A percentile compares a stretch with the other conserved stretches of the same genome.
Conservation (phyloP, 2,329 filamentous ascomycete species). For the Ophiosphaerella herpotricha region DNA sequence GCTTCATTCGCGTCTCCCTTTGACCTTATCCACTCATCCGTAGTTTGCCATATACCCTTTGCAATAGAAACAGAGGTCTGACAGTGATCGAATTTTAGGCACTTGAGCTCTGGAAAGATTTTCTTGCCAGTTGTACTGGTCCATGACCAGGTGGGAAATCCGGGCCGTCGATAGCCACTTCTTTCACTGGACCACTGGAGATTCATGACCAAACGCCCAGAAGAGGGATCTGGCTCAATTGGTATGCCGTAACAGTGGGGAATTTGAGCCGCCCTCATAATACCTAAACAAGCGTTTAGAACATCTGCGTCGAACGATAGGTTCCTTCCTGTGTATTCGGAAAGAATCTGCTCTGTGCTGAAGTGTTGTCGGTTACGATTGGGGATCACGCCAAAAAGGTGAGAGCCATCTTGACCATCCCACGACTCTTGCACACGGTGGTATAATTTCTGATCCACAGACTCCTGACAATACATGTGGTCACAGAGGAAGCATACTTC, state of each 20-base stretch:
- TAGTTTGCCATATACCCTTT: too few relatives aligned
- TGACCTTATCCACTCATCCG: too few relatives aligned
- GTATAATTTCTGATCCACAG: background rate
- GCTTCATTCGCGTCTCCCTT: too few relatives aligned
- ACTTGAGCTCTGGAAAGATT: background rate
- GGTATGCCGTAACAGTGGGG: background rate
- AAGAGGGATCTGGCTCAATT: background rate
- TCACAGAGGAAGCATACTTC: conserved; percentile 1
- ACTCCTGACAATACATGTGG: background rate
- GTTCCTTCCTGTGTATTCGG: background rate
- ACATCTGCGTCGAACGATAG: background rate
- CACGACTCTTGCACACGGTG: background rate
- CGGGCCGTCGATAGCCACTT: background rate
- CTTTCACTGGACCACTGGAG: background rate
- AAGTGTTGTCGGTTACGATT: too few relatives aligned
- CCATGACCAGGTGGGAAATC: background rate
- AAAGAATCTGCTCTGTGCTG: background rate
- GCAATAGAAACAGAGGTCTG: too few relatives aligned
- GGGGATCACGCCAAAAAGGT: background rate
- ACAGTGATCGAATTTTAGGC: too few relatives aligned
- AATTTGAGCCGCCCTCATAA: background rate
- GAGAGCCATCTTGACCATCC: background rate
- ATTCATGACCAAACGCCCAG: background rate
- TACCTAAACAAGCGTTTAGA: conserved; percentile 1
- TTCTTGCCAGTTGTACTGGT: background rate